These are phyloP conservation scores for Gillenia trifoliata DNA, from an alignment of 306 rosid genomes.

Conservation along the genomic window DNA sequence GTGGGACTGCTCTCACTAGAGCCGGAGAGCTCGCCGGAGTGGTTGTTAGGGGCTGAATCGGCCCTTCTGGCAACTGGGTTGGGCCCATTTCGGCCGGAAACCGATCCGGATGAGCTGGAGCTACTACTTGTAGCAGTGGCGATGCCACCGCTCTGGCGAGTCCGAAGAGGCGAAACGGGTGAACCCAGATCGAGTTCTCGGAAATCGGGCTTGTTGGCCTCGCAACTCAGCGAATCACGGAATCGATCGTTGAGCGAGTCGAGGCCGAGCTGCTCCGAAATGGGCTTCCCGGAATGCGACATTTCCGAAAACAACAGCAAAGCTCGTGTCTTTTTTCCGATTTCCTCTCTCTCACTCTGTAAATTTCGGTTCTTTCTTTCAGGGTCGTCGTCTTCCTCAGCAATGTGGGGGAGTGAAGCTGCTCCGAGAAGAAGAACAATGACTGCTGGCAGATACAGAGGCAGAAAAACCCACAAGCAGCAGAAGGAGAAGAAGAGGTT, in stretches of 20 bases:
- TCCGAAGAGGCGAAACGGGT: conserved; percentile 81
- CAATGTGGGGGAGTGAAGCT: conserved; percentile 36
- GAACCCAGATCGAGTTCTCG: conserved; percentile 94
- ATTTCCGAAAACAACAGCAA: conserved; percentile 25
- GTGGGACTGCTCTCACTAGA: conserved; percentile 82
- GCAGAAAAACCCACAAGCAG: conserved; percentile 9
- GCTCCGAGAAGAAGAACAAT: conserved; percentile 11
- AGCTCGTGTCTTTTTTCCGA: neutral
- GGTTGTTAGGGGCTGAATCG: conserved; percentile 49
- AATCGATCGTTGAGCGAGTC: conserved; percentile 51
- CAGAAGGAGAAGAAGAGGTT: conserved; percentile 18
- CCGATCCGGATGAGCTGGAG: conserved; percentile 89
- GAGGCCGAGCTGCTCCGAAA: conserved; percentile 37
- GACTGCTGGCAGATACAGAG: neutral
- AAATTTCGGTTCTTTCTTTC: neutral
- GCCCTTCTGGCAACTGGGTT: conserved; percentile 43
- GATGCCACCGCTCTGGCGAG: conserved; percentile 37
- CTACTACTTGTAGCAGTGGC: conserved; percentile 60
- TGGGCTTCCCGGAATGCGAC: conserved; percentile 75
- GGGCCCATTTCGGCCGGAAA: conserved; percentile 56
- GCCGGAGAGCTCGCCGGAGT: conserved; percentile 92
- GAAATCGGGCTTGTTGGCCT: conserved; percentile 76
- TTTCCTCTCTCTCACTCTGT: neutral
- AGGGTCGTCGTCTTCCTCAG: conserved; percentile 1
- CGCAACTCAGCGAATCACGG: conserved; percentile 53